These are phyloP conservation scores for Passalora sequoiae DNA, from an alignment of 2,329 filamentous ascomycete genomes.

Conservation along the genomic window DNA sequence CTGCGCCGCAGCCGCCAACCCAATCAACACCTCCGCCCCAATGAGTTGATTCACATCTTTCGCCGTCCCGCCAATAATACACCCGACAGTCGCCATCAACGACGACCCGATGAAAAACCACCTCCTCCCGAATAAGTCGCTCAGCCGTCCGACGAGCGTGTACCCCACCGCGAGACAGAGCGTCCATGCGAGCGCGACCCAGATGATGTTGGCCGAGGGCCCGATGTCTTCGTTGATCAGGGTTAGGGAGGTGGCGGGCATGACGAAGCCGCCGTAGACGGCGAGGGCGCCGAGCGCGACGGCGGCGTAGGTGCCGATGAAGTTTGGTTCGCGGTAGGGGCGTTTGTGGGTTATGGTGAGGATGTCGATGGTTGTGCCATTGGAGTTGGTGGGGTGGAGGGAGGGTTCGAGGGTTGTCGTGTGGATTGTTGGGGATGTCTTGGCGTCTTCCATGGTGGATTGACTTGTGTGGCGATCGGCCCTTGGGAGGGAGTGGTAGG, in stretches of 20 bases:
- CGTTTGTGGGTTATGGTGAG: neutral
- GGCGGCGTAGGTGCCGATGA: slow-evolving; percentile 4
- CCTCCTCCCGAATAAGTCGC: slow-evolving; percentile 9
- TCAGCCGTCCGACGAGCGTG: slow-evolving; percentile 7
- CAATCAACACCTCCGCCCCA: slow-evolving; percentile 3
- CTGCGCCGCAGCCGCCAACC: slow-evolving; percentile 7
- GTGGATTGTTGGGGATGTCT: no score
- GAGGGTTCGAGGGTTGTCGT: no score
- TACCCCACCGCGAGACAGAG: slow-evolving; percentile 1
- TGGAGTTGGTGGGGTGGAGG: no score
- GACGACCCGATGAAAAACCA: slow-evolving; percentile 10
- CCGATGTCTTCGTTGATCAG: neutral
- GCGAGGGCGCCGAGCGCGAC: neutral
- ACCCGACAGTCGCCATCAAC: neutral
- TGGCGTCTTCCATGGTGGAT: no score
- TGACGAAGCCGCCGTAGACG: neutral
- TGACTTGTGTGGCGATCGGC: no score
- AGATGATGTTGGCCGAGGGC: neutral
- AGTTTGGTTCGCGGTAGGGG: slow-evolving; percentile 1
- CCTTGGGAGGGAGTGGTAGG: no score
- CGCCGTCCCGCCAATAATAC: slow-evolving; percentile 7
- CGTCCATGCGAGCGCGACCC: slow-evolving; percentile 6
- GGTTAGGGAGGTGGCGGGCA: neutral
- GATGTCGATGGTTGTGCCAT: neutral
- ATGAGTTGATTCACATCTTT: slow-evolving; percentile 8